These are phyloP conservation scores for Stereum hirsutum DNA, from an alignment of 1,284 basidiomycete species.

Conservation along the genomic window DNA sequence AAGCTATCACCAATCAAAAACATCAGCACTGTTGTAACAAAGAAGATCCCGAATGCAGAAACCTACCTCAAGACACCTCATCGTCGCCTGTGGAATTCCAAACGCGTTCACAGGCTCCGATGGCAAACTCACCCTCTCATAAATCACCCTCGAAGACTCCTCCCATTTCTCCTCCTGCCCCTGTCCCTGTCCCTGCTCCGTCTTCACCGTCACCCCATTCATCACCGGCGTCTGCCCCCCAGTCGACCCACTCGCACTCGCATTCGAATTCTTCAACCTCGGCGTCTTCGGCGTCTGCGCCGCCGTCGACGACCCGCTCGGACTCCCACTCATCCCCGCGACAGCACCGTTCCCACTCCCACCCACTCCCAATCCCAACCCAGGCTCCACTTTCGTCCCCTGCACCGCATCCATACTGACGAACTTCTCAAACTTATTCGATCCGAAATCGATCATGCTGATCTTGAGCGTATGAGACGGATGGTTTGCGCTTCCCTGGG, in stretches of 20 bases:
- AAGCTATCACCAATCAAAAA: constrained; percentile 28
- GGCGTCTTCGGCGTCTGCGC: constrained; percentile 33
- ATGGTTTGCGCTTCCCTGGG: constrained; percentile 6
- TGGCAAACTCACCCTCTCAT: constrained; percentile 55
- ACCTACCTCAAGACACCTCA: constrained; percentile 72
- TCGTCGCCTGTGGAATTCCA: constrained; percentile 76
- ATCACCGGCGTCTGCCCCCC: constrained; percentile 29
- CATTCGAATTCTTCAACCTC: constrained; percentile 24
- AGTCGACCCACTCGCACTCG: no score
- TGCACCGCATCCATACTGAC: constrained; percentile 50
- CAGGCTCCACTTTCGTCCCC: constrained; percentile 34
- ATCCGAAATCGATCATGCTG: constrained; percentile 62
- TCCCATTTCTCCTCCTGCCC: constrained; percentile 53
- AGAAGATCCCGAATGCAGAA: neutral
- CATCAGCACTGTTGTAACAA: no score
- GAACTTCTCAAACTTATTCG: constrained; percentile 58
- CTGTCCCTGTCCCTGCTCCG: constrained; percentile 34
- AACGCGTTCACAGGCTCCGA: constrained; percentile 76
- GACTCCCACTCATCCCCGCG: no score
- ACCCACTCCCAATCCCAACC: no score
- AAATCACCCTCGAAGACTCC: constrained; percentile 41
- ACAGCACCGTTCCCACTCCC: no score
- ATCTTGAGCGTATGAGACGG: constrained; percentile 39
- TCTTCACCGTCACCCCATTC: constrained; percentile 19
- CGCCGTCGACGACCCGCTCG: no score